Percentiles rank a stretch among this genome's conserved stretches.
phyloP scores from a whole-genome alignment of 805 yeast genomes.

The Candida montana region DNA sequence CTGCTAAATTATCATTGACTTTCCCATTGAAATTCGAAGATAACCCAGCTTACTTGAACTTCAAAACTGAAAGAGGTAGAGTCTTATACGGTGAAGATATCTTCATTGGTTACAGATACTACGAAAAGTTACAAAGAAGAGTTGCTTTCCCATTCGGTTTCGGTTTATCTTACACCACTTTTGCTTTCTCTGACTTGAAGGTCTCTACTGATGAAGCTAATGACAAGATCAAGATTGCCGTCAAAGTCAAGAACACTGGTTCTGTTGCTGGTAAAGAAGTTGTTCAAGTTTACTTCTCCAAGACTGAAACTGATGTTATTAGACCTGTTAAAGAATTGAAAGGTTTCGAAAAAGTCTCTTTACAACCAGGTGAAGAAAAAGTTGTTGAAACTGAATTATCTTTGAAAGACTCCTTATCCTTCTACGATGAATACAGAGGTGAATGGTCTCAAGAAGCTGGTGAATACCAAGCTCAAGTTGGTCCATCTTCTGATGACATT shows the following conservation, averaged over 20 bases:
- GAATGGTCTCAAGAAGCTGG: constrained; percentile 51
- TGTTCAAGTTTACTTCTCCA: constrained; percentile 47
- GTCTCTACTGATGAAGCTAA: constrained; percentile 27
- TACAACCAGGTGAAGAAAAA: constrained; percentile 39
- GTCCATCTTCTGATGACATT: constrained; percentile 31
- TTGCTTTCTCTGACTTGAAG: constrained; percentile 34
- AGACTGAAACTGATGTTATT: constrained; percentile 28
- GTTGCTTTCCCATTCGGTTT: constrained; percentile 57
- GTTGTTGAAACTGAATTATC: constrained; percentile 32
- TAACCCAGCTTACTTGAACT: constrained; percentile 52
- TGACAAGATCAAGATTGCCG: constrained; percentile 25
- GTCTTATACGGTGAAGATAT: constrained; percentile 62
- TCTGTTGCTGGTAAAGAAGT: constrained; percentile 44
- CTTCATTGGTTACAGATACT: constrained; percentile 57
- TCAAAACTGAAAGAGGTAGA: constrained; percentile 44
- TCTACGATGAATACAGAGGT: constrained; percentile 42
- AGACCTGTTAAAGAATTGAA: constrained; percentile 59
- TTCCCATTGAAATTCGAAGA: constrained; percentile 49
- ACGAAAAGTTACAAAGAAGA: constrained; percentile 43
- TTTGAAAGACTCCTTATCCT: constrained; percentile 45
- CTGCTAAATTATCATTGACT: constrained; percentile 52
- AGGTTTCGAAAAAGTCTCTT: constrained; percentile 45
- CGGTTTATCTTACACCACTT: constrained; percentile 57
- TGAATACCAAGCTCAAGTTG: constrained; percentile 42
- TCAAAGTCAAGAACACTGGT: constrained; percentile 44